Evolutionary conservation across 1,284 basidiomycete genomes (phyloP), one percentile per base, ranked within the genome.

Genomic region (Athelia psychrophila): DNA sequence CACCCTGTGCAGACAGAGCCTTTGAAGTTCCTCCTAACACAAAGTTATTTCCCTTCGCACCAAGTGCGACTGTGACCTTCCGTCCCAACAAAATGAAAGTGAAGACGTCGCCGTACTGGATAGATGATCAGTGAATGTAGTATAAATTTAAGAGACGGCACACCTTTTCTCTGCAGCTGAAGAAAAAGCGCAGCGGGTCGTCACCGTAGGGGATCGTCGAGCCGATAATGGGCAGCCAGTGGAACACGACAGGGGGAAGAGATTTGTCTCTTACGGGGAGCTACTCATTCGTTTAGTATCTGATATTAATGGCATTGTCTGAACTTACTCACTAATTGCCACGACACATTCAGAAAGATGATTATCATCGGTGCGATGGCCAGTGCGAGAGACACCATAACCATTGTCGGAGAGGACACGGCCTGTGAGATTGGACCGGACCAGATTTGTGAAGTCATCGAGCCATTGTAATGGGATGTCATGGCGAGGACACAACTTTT

Each of bases 1-100:
- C 96, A 57, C 96, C 94, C 72, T 99, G 96, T 1, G 97, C 97
- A 44, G 91, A 96, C 54, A 99, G 88, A 44, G 94, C 86, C 2
- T 86, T 86, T 40, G 93, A 84, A 73, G 95, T 96, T 42, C 96
- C 97, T 54, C 97, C 96, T 27, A 99, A 82, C 53, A 98, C 78
- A 58, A 98, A 88, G 74, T 98, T 95, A 70, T 92, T 96, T 23
- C 97, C 97, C 68, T 92, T 91, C 36, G 93, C 79, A 33, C 95
- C 93, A 22, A 99, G 80, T 1, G 94, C 89, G 51, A 96, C 95
- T 0, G 96, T 98, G 59, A 98, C 84, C 51, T 84, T 85, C 54
- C 93, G 84, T 44, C 96, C 96, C 44, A 98, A 75, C 9, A 99
- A 76, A 46, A 94, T 76, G 69, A 96, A 98, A 0, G 96, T 97